phyloP scores from a whole-genome alignment of 495 filamentous ascomycete genomes.

The Aspergillus coremiiformis region DNA sequence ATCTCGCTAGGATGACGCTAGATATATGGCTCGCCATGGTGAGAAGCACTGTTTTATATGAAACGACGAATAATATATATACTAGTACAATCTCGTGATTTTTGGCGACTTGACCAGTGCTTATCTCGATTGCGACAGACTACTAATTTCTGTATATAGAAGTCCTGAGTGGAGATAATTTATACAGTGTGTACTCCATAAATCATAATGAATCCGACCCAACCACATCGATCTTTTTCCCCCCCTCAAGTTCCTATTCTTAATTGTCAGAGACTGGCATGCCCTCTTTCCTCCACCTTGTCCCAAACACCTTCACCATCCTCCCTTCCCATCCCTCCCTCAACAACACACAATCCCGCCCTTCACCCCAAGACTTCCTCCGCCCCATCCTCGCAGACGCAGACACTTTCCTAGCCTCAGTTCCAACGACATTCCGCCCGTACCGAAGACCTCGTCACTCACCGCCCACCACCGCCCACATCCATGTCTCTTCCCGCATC shows the following conservation, averaged over 20 bases:
- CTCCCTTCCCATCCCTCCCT: constrained; percentile 30
- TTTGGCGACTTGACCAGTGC: no score
- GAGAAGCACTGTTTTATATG: neutral
- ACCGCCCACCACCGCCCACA: constrained; percentile 35
- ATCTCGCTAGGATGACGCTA: neutral
- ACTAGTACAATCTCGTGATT: no score
- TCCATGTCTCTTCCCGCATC: constrained; percentile 38
- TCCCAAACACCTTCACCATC: constrained; percentile 24
- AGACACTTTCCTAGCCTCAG: constrained; percentile 43
- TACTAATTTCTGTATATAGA: no score
- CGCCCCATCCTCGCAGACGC: constrained; percentile 46
- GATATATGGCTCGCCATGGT: neutral
- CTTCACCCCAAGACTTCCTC: constrained; percentile 18
- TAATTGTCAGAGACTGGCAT: no score
- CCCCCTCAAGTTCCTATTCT: no score
- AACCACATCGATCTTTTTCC: no score
- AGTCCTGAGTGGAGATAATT: no score
- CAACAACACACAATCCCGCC: constrained; percentile 5
- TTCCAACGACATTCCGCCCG: constrained; percentile 25
- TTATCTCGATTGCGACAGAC: no score
- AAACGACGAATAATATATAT: no score
- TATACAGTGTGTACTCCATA: no score
- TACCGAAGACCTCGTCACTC: constrained; percentile 26
- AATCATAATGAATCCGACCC: no score
- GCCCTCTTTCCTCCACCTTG: constrained; percentile 19